Conservation (phyloP, 768 basidiomycete species). For the Trametopsis cervina region DNA sequence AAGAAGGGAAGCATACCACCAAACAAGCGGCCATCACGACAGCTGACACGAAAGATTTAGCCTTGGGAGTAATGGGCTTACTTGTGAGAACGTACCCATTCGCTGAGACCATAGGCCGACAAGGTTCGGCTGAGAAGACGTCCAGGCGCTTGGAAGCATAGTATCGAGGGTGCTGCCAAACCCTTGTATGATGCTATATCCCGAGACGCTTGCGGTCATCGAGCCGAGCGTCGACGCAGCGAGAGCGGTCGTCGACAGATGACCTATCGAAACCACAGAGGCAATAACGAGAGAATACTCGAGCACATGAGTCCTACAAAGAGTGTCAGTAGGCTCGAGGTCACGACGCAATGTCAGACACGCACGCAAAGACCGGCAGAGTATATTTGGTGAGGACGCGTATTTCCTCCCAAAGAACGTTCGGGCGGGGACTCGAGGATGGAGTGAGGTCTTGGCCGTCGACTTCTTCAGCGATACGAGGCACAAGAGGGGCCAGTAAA, state of each 20-base stretch:
- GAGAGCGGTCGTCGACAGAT: conserved; percentile 82
- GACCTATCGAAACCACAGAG: conserved; percentile 83
- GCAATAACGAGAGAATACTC: conserved; percentile 85
- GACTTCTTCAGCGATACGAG: conserved; percentile 48
- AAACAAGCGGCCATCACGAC: conserved; percentile 54
- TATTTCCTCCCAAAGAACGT: conserved; percentile 52
- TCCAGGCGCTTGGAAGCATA: conserved; percentile 92
- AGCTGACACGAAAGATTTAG: conserved; percentile 28
- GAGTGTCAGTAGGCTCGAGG: not conserved
- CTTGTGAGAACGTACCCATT: conserved; percentile 50
- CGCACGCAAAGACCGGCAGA: conserved; percentile 66
- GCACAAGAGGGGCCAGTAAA: conserved; percentile 46
- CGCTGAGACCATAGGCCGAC: conserved; percentile 90
- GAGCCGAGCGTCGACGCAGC: conserved; percentile 56
- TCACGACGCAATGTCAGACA: conserved; percentile 6
- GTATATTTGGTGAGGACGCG: conserved; percentile 55
- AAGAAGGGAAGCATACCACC: conserved; percentile 36
- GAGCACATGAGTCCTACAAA: conserved; percentile 64
- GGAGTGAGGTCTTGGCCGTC: conserved; percentile 28
- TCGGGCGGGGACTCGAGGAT: conserved; percentile 21
- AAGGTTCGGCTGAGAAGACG: conserved; percentile 72
- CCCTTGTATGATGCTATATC: conserved; percentile 76
- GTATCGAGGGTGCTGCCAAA: conserved; percentile 86
- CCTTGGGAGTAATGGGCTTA: not conserved
- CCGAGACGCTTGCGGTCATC: conserved; percentile 51